These are phyloP conservation scores for Coniferiporia sulphurascens DNA, from an alignment of 1,284 basidiomycete genomes.

Conservation along the genomic window DNA sequence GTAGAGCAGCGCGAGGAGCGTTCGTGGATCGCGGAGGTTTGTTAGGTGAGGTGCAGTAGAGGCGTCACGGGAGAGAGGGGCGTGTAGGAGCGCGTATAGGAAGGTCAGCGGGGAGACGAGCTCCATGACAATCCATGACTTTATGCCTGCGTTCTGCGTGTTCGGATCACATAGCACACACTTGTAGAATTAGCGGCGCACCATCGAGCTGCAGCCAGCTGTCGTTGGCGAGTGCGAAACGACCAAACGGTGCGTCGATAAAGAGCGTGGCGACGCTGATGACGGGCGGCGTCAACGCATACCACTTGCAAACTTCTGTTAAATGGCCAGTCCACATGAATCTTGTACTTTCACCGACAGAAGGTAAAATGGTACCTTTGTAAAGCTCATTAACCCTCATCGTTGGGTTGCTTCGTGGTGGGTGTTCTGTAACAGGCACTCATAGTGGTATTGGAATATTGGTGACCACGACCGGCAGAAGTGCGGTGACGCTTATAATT, in stretches of 20 bases:
- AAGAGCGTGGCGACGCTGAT: conserved; percentile 34
- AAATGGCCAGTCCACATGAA: neutral
- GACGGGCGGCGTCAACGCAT: conserved; percentile 28
- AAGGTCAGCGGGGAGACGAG: conserved; percentile 69
- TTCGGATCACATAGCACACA: neutral
- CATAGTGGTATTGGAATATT: too few relatives aligned
- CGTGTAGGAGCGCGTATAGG: conserved; percentile 42
- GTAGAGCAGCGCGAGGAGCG: conserved; percentile 52
- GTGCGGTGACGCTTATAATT: too few relatives aligned
- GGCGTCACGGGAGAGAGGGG: conserved; percentile 36
- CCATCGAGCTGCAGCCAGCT: conserved; percentile 53
- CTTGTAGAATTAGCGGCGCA: conserved; percentile 23
- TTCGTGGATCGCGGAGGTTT: conserved; percentile 24
- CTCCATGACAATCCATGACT: conserved; percentile 85
- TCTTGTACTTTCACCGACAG: neutral
- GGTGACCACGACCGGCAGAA: too few relatives aligned
- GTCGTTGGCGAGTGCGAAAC: conserved; percentile 52
- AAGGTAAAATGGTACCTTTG: neutral
- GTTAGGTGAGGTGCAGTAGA: conserved; percentile 10
- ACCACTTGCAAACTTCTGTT: conserved; percentile 31
- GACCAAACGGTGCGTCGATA: conserved; percentile 71
- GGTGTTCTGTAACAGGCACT: too few relatives aligned
- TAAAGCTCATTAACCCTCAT: neutral
- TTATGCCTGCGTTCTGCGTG: conserved; percentile 33
- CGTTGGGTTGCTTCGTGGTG: too few relatives aligned